Evolutionary conservation across 2,329 filamentous ascomycete species (phyloP), one percentile per base, ranked within the genome.

Genomic region (Metarhizium guizhouense): DNA sequence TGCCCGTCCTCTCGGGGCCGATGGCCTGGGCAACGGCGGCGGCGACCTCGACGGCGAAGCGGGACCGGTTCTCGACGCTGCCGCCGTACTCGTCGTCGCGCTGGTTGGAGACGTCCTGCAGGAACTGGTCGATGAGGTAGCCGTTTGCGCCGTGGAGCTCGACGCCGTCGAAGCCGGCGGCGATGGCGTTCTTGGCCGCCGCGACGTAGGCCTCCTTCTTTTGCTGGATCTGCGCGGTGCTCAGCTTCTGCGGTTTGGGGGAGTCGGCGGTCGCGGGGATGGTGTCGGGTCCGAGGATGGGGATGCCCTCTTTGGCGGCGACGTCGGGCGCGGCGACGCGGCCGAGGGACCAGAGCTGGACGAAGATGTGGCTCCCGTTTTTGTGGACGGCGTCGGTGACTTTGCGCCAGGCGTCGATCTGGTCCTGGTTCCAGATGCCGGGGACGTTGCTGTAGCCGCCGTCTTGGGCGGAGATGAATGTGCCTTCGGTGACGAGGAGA

Each of bases 161-260:
- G 49, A 92, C 80, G 0, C 82, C 84, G 62, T 93, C 88, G 36
- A 86, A 86, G 0, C 88, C 88, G 0, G 81, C 83, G 0, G 74
- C 72, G 0, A 88, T 67, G 0, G 86, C 79, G 10, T 82, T 75
- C 59, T 75, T 74, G 0, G 78, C 70, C 0, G 80, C 78, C 0
- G 71, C 74, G 0, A 75, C 79, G 66, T 78, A 90, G 0, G 80
- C 80, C 0, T 68, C 64, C 32, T 34, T 34, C 32, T 1, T 34
- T 11, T 34, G 32, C 32, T 34, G 32, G 53, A 92, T 90, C 30
- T 90, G 32, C 6, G 32, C 32, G 10, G 10, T 7, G 32, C 32
- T 34, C 32, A 34, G 32, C 32, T 11, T 34, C 7, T 34, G 32
- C 32, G 32, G 32, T 5, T 34, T 1, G 32, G 32, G 32, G 32